Evolutionary conservation across 257 asterid genomes (phyloP), one percentile per base, ranked within the genome.

Genomic region (Solanum sitiens): DNA sequence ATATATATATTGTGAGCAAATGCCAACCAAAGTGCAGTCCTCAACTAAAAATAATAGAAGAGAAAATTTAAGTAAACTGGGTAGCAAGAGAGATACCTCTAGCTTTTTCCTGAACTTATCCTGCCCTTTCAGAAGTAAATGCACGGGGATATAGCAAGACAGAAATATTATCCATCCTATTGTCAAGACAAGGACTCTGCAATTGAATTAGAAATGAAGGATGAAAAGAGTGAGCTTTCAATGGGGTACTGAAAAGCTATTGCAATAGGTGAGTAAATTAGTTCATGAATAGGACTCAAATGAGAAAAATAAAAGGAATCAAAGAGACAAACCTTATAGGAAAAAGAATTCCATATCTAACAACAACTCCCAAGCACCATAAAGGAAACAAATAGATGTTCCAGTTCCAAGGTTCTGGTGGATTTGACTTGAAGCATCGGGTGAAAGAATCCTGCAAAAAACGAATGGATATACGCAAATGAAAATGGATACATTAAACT

Each of bases 401-500:
- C 99, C 99, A 97, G 91, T 95, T 96, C 99, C 99, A 96, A 23
- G 99, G 99, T 79, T 96, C 99, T 40, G 99, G 98, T 84, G 99
- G 94, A 92, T 94, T 96, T 37, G 99, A 97, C 94, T 97, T 96
- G 93, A 96, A 97, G 93, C 99, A 97, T 92, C 98, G 92, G 1
- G 98, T 96, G 92, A 97, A 97, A 77, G 98, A 95, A 87, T 97
- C 99, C 99, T 97, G 95, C 74, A 74, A 23, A 89, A 27, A 80
- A 80, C 3, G 18, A 42, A 42, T 25, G 63, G 59, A 13, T n/a
- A 23, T 25, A 77, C 37, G 39, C 2, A 76, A 76, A 76, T 42
- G 39, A 44, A 8, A 80, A 80, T 30, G 68, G 30, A 50, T 50
- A 80, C 61, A 30, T 30, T 80, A 18, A 80, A 80, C 85, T 80